A percentile compares a stretch with the other conserved stretches of the same genome.
Evolutionary conservation across 306 rosid genomes (phyloP).

Genomic region (Quercus gilva): DNA sequence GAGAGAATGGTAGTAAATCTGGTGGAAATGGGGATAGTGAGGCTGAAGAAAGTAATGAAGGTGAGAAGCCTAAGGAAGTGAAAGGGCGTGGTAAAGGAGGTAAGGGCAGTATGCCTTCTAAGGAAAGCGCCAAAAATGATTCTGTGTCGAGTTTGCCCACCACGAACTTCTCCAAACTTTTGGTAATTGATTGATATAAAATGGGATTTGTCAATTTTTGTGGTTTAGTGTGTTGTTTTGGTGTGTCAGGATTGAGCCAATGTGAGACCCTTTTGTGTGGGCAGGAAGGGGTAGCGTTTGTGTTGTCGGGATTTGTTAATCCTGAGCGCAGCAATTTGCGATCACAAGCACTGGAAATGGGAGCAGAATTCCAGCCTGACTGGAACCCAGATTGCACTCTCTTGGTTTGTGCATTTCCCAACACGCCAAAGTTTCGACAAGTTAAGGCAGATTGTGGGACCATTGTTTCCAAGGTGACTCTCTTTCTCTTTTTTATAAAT

Average conservation of each 20-base stretch:
- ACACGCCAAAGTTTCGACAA: constrained; percentile 87
- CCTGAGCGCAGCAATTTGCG: constrained; percentile 83
- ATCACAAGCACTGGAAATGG: constrained; percentile 92
- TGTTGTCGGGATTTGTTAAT: constrained; percentile 89
- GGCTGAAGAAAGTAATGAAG: constrained; percentile 28
- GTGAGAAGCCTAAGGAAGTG: constrained; percentile 29
- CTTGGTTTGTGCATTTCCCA: constrained; percentile 87
- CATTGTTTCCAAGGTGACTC: constrained; percentile 75
- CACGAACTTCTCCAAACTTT: constrained; percentile 48
- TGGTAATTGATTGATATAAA: constrained; percentile 43
- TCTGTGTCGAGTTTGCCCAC: constrained; percentile 35
- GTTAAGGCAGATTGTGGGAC: constrained; percentile 92
- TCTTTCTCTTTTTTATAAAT: not conserved
- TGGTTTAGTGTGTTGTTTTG: constrained; percentile 9
- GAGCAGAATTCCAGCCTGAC: constrained; percentile 82
- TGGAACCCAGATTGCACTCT: constrained; percentile 86
- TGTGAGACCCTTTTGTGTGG: constrained; percentile 14
- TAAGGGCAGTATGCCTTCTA: not conserved
- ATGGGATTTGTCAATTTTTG: not conserved
- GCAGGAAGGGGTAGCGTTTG: constrained; percentile 94
- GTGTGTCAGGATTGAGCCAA: constrained; percentile 10
- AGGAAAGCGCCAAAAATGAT: constrained; percentile 28
- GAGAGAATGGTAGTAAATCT: constrained; percentile 29
- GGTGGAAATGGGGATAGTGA: constrained; percentile 37
- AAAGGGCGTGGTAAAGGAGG: constrained; percentile 22